Conservation (phyloP, 2,329 filamentous ascomycete genomes). For the Trichoderma atrobrunneum region DNA sequence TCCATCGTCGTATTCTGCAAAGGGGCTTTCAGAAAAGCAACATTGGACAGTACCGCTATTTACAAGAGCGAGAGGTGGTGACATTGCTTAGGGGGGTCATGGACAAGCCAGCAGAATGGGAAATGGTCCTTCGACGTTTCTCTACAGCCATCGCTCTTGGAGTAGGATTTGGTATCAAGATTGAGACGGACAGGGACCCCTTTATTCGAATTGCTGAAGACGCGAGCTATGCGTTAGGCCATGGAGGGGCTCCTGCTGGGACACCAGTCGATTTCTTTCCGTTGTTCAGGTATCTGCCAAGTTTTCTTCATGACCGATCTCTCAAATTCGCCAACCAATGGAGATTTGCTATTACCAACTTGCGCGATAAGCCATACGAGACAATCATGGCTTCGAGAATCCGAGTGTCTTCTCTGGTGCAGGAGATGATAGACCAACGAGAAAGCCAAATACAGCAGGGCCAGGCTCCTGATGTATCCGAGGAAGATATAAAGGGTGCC, state of each 20-base stretch:
- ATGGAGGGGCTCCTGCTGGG: slow-evolving; percentile 31
- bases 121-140: slow-evolving; percentile 37
- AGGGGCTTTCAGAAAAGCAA: slow-evolving; percentile 41
- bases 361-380: slow-evolving; percentile 46
- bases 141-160: slow-evolving; percentile 41
- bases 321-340: slow-evolving; percentile 32
- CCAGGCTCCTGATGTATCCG: slow-evolving; percentile 33
- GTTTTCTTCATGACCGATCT: slow-evolving; percentile 34
- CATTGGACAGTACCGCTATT: slow-evolving; percentile 33
- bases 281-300: slow-evolving; percentile 41
- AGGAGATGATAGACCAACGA: slow-evolving; percentile 29
- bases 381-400: slow-evolving; percentile 32
- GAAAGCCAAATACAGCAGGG: slow-evolving; percentile 28
- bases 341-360: slow-evolving; percentile 34
- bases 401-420: slow-evolving; percentile 31
- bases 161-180: slow-evolving; percentile 43
- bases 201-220: slow-evolving; percentile 40
- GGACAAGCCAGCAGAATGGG: slow-evolving; percentile 35
- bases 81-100: slow-evolving; percentile 33
- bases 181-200: slow-evolving; percentile 37
- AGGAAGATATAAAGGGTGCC: slow-evolving; percentile 49
- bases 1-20: slow-evolving; percentile 45
- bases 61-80: slow-evolving; percentile 37
- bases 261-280: slow-evolving; percentile 50
- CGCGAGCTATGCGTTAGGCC: slow-evolving; percentile 30